Conservation (phyloP, 495 filamentous ascomycete species). For the Xylaria flabelliformis region DNA sequence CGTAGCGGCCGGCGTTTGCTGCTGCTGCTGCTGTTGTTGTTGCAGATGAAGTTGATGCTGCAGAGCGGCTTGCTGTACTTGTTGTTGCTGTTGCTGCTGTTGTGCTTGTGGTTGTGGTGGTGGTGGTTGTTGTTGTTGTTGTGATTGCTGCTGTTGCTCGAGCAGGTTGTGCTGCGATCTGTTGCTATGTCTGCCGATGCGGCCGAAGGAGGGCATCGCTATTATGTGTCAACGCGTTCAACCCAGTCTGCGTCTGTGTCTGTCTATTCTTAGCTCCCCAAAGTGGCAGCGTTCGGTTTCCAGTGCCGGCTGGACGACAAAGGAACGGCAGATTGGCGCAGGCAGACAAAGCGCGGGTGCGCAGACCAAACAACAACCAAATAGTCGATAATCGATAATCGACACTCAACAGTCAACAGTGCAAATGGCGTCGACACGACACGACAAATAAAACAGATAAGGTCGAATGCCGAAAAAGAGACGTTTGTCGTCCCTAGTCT, state of each 20-base stretch:
- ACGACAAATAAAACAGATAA: not conserved
- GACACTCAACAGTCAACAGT: not conserved
- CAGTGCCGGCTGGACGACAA: conserved; percentile 23
- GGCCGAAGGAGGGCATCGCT: conserved; percentile 52
- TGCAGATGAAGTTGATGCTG: conserved; percentile 38
- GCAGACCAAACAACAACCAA: not conserved
- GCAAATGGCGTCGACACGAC: conserved; percentile 1
- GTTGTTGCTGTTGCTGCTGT: conserved; percentile 43
- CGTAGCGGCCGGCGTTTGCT: conserved; percentile 40
- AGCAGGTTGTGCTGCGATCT: conserved; percentile 58
- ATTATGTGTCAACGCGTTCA: conserved; percentile 36
- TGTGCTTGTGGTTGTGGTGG: conserved; percentile 35
- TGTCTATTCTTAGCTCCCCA: conserved; percentile 23
- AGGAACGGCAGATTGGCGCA: conserved; percentile 17
- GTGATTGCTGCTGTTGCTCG: conserved; percentile 47
- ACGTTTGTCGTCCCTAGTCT: conserved; percentile 14
- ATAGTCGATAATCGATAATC: too few relatives aligned
- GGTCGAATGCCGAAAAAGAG: conserved; percentile 6
- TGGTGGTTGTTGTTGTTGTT: conserved; percentile 33
- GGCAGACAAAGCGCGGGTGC: conserved; percentile 20
- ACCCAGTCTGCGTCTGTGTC: conserved; percentile 6
- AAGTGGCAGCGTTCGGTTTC: conserved; percentile 14
- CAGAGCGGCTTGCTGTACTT: conserved; percentile 26
- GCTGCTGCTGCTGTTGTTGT: conserved; percentile 38
- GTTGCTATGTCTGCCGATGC: conserved; percentile 54